These are phyloP conservation scores for Phaeosphaeria sp. DNA, from an alignment of 2,329 filamentous ascomycete genomes.

Conservation along the genomic window DNA sequence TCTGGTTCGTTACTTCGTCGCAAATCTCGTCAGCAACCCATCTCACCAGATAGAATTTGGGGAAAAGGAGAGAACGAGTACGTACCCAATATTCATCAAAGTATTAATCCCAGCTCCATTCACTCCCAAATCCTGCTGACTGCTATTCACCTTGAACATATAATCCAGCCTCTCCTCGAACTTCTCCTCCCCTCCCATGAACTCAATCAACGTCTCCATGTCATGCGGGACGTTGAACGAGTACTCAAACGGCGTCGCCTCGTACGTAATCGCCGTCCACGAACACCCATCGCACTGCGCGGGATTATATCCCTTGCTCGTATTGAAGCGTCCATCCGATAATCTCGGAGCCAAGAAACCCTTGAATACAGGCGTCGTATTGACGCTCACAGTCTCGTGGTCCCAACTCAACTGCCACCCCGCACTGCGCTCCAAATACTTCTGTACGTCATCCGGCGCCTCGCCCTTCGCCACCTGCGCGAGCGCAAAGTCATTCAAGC, in stretches of 20 bases:
- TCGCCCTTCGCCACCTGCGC: slow-evolving; percentile 45
- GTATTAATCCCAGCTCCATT: slow-evolving; percentile 54
- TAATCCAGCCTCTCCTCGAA: slow-evolving; percentile 48
- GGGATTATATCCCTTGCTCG: slow-evolving; percentile 42
- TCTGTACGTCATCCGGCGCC: slow-evolving; percentile 46
- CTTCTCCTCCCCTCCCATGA: slow-evolving; percentile 43
- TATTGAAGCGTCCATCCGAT: slow-evolving; percentile 24
- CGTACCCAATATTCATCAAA: slow-evolving; percentile 54
- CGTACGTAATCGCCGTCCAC: slow-evolving; percentile 47
- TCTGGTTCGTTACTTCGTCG: slow-evolving; percentile 71
- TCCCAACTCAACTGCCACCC: slow-evolving; percentile 31
- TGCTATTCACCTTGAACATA: slow-evolving; percentile 44
- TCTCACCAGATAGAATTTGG: background rate
- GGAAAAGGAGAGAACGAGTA: background rate
- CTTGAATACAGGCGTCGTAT: slow-evolving; percentile 22
- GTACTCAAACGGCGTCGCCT: slow-evolving; percentile 50
- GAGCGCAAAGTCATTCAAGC: slow-evolving; percentile 50
- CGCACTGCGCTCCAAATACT: slow-evolving; percentile 45
- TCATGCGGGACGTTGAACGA: slow-evolving; percentile 49
- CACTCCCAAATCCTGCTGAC: slow-evolving; percentile 41
- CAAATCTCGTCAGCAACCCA: background rate
- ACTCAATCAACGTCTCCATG: slow-evolving; percentile 45
- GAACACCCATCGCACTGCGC: slow-evolving; percentile 45
- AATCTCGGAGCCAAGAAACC: slow-evolving; percentile 29
- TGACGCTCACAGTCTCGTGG: slow-evolving; percentile 23